These are phyloP conservation scores for Aspergillus olivimuriae DNA, from an alignment of 495 filamentous ascomycete species.

Conservation along the genomic window DNA sequence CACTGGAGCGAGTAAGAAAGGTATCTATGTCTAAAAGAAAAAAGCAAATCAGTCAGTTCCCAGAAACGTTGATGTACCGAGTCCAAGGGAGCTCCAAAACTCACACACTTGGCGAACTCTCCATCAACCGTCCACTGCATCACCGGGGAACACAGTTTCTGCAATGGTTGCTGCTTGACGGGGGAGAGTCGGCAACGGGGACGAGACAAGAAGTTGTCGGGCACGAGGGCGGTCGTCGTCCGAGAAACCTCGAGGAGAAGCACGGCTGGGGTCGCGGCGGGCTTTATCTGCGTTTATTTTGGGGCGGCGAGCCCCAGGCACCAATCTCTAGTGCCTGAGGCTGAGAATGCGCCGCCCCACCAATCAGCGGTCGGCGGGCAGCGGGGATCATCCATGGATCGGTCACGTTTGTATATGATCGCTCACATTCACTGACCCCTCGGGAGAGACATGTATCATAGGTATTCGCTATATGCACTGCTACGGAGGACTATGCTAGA, in stretches of 20 bases:
- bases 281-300: slow-evolving; percentile 10
- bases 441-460: not conserved
- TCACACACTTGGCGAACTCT: slow-evolving; percentile 20
- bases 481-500: not conserved
- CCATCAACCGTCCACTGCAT: slow-evolving; percentile 16
- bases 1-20: not conserved
- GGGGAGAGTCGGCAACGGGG: slow-evolving; percentile 9
- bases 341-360: not conserved
- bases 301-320: slow-evolving; percentile 14
- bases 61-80: not conserved
- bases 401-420: no score
- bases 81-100: slow-evolving; percentile 4
- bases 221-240: slow-evolving; percentile 26
- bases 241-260: slow-evolving; percentile 31
- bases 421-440: no score
- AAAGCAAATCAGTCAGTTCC: slow-evolving; percentile 1
- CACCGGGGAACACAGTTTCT: slow-evolving; percentile 7
- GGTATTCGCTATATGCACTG: not conserved
- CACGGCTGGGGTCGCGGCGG: slow-evolving; percentile 9
- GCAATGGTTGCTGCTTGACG: slow-evolving; percentile 11
- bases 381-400: slow-evolving; percentile 12
- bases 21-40: slow-evolving; percentile 8
- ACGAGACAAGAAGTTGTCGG: slow-evolving; percentile 15
- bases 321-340: slow-evolving; percentile 10
- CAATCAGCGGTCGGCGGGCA: slow-evolving; percentile 2